Percentiles rank a stretch among this genome's conserved stretches.
These are phyloP conservation scores for Thelonectria rubi DNA, from an alignment of 2,329 filamentous ascomycete genomes.

Conservation along the genomic window DNA sequence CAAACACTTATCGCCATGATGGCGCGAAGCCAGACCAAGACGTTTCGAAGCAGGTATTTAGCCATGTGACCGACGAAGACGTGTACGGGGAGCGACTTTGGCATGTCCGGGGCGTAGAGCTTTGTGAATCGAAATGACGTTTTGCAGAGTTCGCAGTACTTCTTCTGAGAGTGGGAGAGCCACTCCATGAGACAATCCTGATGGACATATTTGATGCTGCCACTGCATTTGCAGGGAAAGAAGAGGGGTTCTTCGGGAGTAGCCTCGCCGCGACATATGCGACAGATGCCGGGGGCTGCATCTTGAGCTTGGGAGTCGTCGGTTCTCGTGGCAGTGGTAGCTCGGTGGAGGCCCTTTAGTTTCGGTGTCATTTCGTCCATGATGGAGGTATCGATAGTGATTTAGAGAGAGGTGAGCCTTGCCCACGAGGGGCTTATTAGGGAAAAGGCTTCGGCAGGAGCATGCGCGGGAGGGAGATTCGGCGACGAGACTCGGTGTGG, in stretches of 20 bases:
- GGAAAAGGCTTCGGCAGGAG: constrained; percentile 23
- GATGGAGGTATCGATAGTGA: constrained; percentile 28
- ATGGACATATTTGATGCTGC: constrained; percentile 98
- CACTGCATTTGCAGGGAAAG: constrained; percentile 98
- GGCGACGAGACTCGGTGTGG: constrained; percentile 16
- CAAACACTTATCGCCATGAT: constrained; percentile 85
- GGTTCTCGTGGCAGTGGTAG: constrained; percentile 37
- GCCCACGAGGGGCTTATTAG: constrained; percentile 44
- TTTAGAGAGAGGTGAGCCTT: constrained; percentile 35
- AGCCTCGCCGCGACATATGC: constrained; percentile 93
- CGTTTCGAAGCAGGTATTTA: constrained; percentile 74
- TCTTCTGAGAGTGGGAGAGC: constrained; percentile 98
- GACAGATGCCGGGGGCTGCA: constrained; percentile 77
- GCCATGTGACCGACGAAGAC: constrained; percentile 83
- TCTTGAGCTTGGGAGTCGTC: constrained; percentile 46
- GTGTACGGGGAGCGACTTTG: constrained; percentile 78
- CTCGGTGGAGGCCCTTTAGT: constrained; percentile 39
- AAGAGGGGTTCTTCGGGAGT: constrained; percentile 86
- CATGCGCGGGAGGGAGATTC: constrained; percentile 34
- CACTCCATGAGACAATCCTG: constrained; percentile 99
- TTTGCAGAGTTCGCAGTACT: constrained; percentile 99
- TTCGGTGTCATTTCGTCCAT: constrained; percentile 43
- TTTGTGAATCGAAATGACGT: constrained; percentile 98
- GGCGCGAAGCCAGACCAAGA: constrained; percentile 81
- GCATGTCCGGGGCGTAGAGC: constrained; percentile 95